Conservation (phyloP, 139 green algal species). For the Volvox reticuliferus region DNA sequence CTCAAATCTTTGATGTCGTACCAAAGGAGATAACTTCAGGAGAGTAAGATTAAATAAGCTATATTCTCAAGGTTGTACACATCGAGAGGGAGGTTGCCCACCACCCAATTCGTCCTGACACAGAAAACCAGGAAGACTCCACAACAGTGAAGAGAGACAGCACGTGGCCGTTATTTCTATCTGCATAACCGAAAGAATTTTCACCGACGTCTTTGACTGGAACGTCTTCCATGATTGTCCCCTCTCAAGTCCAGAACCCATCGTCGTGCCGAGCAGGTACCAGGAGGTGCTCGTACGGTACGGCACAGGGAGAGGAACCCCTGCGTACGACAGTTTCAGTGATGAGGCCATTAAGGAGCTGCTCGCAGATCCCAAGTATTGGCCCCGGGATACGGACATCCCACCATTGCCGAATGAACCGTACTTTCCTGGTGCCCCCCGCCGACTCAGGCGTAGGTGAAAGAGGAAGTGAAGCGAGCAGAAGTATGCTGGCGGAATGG, state of each 20-base stretch:
- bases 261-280: not conserved
- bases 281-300: constrained; percentile 5
- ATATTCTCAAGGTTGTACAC: no score
- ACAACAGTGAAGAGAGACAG: not conserved
- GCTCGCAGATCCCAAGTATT: not conserved
- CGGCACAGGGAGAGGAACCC: not conserved
- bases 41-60: no score
- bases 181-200: not conserved
- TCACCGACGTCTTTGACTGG: not conserved
- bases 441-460: not conserved
- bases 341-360: not conserved
- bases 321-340: not conserved
- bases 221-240: not conserved
- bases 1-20: no score
- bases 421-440: not conserved
- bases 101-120: not conserved
- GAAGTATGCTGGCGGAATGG: no score
- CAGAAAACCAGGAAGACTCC: not conserved
- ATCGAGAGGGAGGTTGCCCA: not conserved
- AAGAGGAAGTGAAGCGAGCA: no score
- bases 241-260: not conserved
- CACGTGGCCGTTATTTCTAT: no score
- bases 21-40: no score
- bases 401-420: not conserved
- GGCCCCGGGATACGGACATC: constrained; percentile 19